phyloP scores from a whole-genome alignment of 305 asterid genomes.

The Fraxinus greggii region DNA sequence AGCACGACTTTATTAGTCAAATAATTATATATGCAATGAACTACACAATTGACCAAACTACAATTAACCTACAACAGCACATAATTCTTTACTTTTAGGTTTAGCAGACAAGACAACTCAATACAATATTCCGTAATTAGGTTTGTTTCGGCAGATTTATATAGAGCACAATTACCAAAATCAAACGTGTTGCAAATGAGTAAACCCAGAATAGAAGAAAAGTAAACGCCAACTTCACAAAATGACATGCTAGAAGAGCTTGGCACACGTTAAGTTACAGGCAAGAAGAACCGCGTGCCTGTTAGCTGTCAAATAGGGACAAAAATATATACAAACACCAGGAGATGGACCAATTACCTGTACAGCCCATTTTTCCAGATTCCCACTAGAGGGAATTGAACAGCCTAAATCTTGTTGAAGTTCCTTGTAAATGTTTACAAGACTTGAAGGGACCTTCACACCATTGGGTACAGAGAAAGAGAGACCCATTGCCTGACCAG shows the following conservation, averaged over 20 bases:
- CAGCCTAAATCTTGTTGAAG: constrained; percentile 82
- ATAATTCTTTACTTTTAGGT: neutral
- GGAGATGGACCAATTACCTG: constrained; percentile 53
- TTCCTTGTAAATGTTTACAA: constrained; percentile 84
- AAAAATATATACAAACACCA: constrained; percentile 16
- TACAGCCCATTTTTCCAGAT: constrained; percentile 87
- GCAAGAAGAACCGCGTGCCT: constrained; percentile 12
- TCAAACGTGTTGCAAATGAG: neutral
- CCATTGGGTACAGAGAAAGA: constrained; percentile 93
- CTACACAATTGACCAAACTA: neutral
- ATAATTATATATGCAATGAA: neutral
- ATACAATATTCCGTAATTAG: neutral
- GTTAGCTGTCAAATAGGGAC: constrained; percentile 13
- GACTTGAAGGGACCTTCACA: constrained; percentile 85
- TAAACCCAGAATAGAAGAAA: neutral
- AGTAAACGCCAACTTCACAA: neutral
- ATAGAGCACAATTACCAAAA: neutral
- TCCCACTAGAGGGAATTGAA: constrained; percentile 74
- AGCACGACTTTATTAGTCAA: neutral
- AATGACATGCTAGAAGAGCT: constrained; percentile 14
- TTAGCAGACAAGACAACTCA: neutral
- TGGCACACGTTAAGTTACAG: neutral
- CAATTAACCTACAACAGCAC: neutral
- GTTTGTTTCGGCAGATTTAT: neutral
- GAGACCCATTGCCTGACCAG: constrained; percentile 99